These are phyloP conservation scores for Bremia lactucae DNA, from an alignment of 352 stramenopile species.

Conservation along the genomic window DNA sequence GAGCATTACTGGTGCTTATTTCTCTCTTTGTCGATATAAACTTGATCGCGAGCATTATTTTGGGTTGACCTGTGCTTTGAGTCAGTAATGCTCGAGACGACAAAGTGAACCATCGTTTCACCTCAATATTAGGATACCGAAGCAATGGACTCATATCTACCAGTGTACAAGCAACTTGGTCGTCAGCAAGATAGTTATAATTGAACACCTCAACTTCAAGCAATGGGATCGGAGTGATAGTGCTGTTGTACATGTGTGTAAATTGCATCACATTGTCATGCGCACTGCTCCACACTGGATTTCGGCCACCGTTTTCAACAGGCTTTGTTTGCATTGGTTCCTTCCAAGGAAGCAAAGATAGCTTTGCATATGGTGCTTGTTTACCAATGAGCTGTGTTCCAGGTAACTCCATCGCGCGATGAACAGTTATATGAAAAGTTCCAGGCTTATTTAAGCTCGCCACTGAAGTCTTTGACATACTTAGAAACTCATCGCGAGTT, in stretches of 20 bases:
- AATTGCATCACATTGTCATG: slow-evolving; percentile 80
- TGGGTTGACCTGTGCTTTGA: slow-evolving; percentile 40
- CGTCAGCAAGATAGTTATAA: slow-evolving; percentile 71
- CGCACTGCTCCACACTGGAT: slow-evolving; percentile 58
- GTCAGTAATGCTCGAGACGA: slow-evolving; percentile 48
- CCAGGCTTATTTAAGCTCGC: slow-evolving; percentile 51
- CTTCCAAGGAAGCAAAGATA: slow-evolving; percentile 77
- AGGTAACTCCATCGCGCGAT: slow-evolving; percentile 62
- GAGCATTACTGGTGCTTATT: slow-evolving; percentile 45
- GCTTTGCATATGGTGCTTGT: slow-evolving; percentile 55
- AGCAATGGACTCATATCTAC: slow-evolving; percentile 77
- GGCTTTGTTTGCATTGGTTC: slow-evolving; percentile 75
- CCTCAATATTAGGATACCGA: slow-evolving; percentile 55
- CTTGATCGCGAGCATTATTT: slow-evolving; percentile 63
- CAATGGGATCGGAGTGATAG: slow-evolving; percentile 74
- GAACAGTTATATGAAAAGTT: slow-evolving; percentile 65
- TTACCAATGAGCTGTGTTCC: slow-evolving; percentile 54
- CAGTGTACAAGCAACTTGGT: slow-evolving; percentile 67
- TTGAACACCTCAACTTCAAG: slow-evolving; percentile 83
- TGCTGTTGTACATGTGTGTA: slow-evolving; percentile 85
- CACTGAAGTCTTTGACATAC: slow-evolving; percentile 29
- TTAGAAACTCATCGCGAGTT: slow-evolving; percentile 40
- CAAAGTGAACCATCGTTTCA: slow-evolving; percentile 73
- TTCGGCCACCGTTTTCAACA: slow-evolving; percentile 55
- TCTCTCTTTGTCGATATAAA: slow-evolving; percentile 62